Evolutionary conservation across 768 basidiomycete species (phyloP).

Genomic region (Lentinula edodes): DNA sequence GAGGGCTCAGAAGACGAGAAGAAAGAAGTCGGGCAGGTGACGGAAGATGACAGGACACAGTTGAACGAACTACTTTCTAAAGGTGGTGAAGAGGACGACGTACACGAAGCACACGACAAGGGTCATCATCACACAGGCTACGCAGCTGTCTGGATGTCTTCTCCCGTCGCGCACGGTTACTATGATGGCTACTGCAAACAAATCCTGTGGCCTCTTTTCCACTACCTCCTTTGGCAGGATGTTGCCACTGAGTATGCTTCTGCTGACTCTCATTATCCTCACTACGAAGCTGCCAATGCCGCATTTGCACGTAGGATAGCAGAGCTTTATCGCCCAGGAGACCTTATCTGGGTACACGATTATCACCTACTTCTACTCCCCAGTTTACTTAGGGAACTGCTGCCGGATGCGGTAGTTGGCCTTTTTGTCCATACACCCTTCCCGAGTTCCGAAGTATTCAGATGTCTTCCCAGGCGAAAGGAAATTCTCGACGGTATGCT

Average conservation of each 20-base stretch:
- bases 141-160: constrained; percentile 88
- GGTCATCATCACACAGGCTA: constrained; percentile 46
- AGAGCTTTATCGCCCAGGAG: constrained; percentile 78
- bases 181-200: constrained; percentile 99
- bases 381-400: constrained; percentile 67
- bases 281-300: constrained; percentile 78
- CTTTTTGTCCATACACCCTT: constrained; percentile 98
- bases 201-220: constrained; percentile 96
- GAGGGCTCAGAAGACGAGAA: constrained; percentile 39
- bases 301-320: constrained; percentile 75
- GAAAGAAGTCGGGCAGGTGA: constrained; percentile 47
- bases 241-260: constrained; percentile 85
- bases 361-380: constrained; percentile 95
- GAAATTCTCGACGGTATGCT: constrained; percentile 98
- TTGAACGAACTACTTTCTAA: constrained; percentile 65
- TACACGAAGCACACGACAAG: not conserved
- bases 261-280: constrained; percentile 77
- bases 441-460: constrained; percentile 94
- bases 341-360: constrained; percentile 92
- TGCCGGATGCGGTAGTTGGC: constrained; percentile 71
- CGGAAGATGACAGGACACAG: constrained; percentile 55
- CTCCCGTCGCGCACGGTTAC: constrained; percentile 85
- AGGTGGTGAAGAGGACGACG: constrained; percentile 48
- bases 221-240: constrained; percentile 98
- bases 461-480: constrained; percentile 87